Conservation (phyloP, 2,329 filamentous ascomycete species). For the Botrytis hyacinthi region DNA sequence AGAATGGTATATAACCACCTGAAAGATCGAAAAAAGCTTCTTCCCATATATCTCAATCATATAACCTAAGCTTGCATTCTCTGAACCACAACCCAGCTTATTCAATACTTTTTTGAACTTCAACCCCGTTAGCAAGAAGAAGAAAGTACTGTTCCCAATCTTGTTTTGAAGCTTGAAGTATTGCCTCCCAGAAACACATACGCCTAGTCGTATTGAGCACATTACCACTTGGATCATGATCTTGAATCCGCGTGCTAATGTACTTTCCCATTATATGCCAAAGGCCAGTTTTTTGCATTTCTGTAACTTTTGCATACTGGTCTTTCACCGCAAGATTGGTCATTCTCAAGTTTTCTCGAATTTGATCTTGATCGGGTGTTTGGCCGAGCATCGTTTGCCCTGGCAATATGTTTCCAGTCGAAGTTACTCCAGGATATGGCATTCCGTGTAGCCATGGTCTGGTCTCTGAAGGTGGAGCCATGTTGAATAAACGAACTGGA, state of each 20-base stretch:
- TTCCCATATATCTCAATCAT: neutral
- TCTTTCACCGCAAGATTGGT: neutral
- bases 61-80: neutral
- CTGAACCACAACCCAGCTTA: neutral
- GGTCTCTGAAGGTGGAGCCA: neutral
- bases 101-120: neutral
- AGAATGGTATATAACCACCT: no score
- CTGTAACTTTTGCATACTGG: neutral
- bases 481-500: neutral
- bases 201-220: neutral
- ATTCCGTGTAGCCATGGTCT: neutral
- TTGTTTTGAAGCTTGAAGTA: neutral
- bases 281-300: neutral
- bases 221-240: no score
- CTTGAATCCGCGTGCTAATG: neutral
- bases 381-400: neutral
- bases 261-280: neutral
- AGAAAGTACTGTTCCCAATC: neutral
- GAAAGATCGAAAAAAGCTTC: neutral
- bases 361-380: neutral
- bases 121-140: neutral
- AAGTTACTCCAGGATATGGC: neutral
- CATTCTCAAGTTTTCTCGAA: neutral
- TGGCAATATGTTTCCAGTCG: neutral
- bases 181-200: neutral